Evolutionary conservation across 2,329 filamentous ascomycete genomes (phyloP).

Genomic region (Cladophialophora yegresii): DNA sequence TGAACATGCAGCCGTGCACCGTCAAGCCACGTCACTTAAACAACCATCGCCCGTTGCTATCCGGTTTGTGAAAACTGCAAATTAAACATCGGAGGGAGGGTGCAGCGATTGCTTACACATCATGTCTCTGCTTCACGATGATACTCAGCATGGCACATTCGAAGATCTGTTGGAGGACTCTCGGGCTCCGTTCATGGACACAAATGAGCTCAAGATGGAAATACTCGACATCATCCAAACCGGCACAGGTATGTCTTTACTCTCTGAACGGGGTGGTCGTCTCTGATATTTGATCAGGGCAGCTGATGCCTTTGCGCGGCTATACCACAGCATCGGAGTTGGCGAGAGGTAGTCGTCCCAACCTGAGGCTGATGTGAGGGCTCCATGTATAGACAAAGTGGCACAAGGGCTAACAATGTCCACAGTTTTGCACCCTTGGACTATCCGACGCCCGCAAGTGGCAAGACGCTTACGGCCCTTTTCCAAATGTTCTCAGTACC

Average conservation of each 20-base stretch:
- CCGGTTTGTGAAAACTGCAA: background rate
- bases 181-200: conserved; percentile 3
- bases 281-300: background rate
- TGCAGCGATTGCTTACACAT: background rate
- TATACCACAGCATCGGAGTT: conserved; percentile 5
- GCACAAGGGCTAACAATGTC: background rate
- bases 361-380: conserved; percentile 4
- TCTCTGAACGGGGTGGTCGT: no score
- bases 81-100: background rate
- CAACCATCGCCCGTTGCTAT: background rate
- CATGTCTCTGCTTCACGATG: conserved; percentile 13
- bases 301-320: background rate
- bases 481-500: conserved; percentile 10
- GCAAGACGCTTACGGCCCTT: conserved; percentile 7
- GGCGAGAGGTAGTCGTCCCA: background rate
- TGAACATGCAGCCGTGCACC: background rate
- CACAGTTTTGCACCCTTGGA: conserved; percentile 18
- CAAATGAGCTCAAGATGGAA: conserved; percentile 10
- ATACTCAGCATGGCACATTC: conserved; percentile 10
- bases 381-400: background rate
- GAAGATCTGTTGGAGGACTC: conserved; percentile 13
- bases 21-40: background rate
- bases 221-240: conserved; percentile 1
- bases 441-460: conserved; percentile 7
- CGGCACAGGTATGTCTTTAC: conserved; percentile 4